phyloP scores from a whole-genome alignment of 352 stramenopile genomes.

The Globisporangium cystogenes region DNA sequence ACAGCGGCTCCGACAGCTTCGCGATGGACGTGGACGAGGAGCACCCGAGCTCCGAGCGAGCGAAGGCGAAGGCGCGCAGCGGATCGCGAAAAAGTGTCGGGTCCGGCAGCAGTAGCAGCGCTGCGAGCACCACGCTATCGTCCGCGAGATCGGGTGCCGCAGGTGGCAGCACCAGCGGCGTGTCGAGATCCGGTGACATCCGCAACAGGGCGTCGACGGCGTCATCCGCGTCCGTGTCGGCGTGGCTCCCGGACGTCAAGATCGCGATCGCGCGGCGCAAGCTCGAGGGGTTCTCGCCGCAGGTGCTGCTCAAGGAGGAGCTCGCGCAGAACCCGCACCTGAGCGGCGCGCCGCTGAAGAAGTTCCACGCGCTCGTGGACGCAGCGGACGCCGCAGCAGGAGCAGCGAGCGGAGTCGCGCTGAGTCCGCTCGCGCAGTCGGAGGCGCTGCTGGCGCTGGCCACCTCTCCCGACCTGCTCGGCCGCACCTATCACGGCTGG shows the following conservation, averaged over 20 bases:
- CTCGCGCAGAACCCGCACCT: conserved; percentile 64
- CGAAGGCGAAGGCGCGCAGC: conserved; percentile 2
- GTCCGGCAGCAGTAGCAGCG: not conserved
- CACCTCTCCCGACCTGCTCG: conserved; percentile 73
- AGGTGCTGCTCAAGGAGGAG: conserved; percentile 65
- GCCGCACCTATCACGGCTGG: conserved; percentile 76
- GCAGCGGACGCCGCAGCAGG: not conserved
- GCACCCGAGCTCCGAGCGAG: not conserved
- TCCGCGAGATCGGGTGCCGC: no score
- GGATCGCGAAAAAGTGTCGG: not conserved
- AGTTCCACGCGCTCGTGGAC: conserved; percentile 58
- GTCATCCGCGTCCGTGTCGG: not conserved
- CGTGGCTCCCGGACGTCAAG: conserved; percentile 74
- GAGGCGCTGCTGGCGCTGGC: conserved; percentile 80
- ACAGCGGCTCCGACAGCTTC: conserved; percentile 6
- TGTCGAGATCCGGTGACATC: not conserved
- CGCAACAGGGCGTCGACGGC: not conserved
- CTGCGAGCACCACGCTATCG: not conserved
- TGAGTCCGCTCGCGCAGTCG: conserved; percentile 70
- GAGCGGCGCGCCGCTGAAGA: conserved; percentile 39
- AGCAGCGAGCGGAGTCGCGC: conserved; percentile 5
- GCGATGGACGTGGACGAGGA: conserved; percentile 28
- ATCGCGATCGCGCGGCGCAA: conserved; percentile 70
- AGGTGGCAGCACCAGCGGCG: conserved; percentile 1
- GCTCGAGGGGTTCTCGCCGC: conserved; percentile 69